Base-by-base conservation (phyloP, 208 protist genomes). In the Wallacemonas sp. region DNA sequence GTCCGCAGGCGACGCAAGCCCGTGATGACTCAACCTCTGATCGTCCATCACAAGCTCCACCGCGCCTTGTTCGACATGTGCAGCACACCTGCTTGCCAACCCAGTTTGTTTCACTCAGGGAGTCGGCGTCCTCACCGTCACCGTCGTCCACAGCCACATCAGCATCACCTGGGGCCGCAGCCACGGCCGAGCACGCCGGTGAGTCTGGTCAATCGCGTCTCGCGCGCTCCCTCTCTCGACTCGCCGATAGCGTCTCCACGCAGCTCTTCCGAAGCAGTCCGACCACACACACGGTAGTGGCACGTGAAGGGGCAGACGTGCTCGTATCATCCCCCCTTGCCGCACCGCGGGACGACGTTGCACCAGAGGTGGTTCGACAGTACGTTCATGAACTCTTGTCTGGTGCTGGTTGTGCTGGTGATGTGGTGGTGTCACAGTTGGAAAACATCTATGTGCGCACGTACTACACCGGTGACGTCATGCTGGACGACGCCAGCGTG, bases 401-500 rank as follows among this genome's bases (percentile, higher is more conserved):
- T n/a, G n/a, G n/a, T n/a, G n/a, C n/a, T n/a, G n/a, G n/a, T n/a
- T 41, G 36, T 14, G 9, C 36, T 6, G 36, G 36, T 41, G 36
- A 14, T 41, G 6, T 41, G 9, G 6, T 47, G 5, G 9, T 3
- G 47, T n/a, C 47, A 6, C 47, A 26, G 8, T 11, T 55, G 5
- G 47, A 55, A 17, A 23, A 23, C 21, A 3, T 58, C 29, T 58
- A 39, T n/a, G 52, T 6, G 52, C 52, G 52, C 26, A 24, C 19
- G 12, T 58, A 58, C 52, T 58, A 58, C 52, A 58, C 52, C 29
- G 52, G 52, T 12, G 4, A 12, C 32, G 52, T 58, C 47, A 33
- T 14, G 14, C 36, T 17, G 36, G 36, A 41, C 9, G 36, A 6
- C 36, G 14, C 36, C 36, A 6, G 36, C 36, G 36, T 17, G 9